Evolutionary conservation across 1,284 basidiomycete genomes (phyloP).

Genomic region (Fistulina hepatica): DNA sequence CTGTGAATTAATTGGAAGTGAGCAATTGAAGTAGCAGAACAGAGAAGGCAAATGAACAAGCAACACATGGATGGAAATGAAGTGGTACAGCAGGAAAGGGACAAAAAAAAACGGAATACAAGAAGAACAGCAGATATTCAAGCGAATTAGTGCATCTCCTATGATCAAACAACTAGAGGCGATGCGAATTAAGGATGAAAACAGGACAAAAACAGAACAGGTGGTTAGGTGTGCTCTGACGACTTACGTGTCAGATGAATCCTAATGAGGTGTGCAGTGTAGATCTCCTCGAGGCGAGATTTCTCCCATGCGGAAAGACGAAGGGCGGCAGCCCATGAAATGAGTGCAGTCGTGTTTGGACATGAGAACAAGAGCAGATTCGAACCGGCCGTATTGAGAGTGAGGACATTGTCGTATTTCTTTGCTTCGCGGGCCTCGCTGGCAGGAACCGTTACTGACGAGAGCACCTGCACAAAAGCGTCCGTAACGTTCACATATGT

Average conservation of each 20-base stretch:
- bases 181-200: no score
- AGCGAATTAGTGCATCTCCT: no score
- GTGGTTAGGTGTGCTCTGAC: no score
- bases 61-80: no score
- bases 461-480: conserved; percentile 66
- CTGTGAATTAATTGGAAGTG: no score
- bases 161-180: no score
- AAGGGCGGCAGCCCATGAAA: conserved; percentile 88
- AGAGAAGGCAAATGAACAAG: no score
- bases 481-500: conserved; percentile 82
- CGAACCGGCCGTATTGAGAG: conserved; percentile 89
- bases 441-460: conserved; percentile 55
- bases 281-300: conserved; percentile 91
- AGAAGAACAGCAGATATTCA: no score
- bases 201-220: background rate
- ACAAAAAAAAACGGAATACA: conserved; percentile 8
- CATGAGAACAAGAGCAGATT: conserved; percentile 88
- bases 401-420: conserved; percentile 72
- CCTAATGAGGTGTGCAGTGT: conserved; percentile 87
- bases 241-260: conserved; percentile 48
- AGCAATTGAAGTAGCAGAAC: no score
- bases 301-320: conserved; percentile 94
- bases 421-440: conserved; percentile 35
- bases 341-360: conserved; percentile 55
- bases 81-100: conserved; percentile 2